Evolutionary conservation across 257 asterid genomes (phyloP).

Genomic region (Jaltomata sinuosa): DNA sequence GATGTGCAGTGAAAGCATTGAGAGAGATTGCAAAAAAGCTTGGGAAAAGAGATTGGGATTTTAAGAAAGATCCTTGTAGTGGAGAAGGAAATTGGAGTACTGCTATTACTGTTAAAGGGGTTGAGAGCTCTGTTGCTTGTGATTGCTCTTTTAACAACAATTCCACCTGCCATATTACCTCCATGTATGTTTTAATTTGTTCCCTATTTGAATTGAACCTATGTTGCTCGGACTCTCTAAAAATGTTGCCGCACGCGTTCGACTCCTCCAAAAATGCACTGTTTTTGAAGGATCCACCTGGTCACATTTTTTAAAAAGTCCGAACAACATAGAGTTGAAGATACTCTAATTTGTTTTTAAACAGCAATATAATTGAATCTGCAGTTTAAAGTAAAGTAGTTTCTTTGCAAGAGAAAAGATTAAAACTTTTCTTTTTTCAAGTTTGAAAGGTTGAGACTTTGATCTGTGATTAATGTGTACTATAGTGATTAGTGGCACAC

Average conservation of each 20-base stretch:
- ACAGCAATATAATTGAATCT: neutral
- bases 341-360: neutral
- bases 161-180: constrained; percentile 58
- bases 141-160: constrained; percentile 52
- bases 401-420: neutral
- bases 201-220: neutral
- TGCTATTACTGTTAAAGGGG: constrained; percentile 40
- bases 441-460: neutral
- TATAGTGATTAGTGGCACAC: neutral
- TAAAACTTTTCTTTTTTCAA: neutral
- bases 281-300: neutral
- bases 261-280: neutral
- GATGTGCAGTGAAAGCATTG: constrained; percentile 48
- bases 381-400: neutral
- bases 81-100: constrained; percentile 69
- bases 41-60: constrained; percentile 83
- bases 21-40: constrained; percentile 46
- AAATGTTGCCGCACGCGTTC: neutral
- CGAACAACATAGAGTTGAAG: neutral
- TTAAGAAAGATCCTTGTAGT: constrained; percentile 65
- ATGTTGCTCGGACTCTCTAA: neutral
- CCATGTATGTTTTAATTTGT: constrained; percentile 34
- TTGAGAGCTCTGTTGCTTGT: constrained; percentile 62
- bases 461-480: neutral
- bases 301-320: neutral